Conservation (phyloP, 805 yeast genomes). For the Komagataella mondaviorum region DNA sequence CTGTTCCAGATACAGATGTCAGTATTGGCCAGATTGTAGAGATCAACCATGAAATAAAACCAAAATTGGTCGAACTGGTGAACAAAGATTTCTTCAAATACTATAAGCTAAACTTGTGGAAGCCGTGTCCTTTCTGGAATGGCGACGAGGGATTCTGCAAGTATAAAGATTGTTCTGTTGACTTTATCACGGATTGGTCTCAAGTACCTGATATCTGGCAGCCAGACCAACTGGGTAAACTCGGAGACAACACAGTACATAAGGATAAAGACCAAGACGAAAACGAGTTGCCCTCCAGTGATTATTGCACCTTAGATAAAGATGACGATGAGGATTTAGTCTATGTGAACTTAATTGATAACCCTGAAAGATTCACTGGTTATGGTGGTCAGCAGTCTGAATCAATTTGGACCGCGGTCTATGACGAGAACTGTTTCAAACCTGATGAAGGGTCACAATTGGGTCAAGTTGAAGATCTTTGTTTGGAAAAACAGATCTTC, state of each 20-base stretch:
- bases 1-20: constrained; percentile 8
- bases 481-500: constrained; percentile 80
- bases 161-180: constrained; percentile 82
- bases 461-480: constrained; percentile 25
- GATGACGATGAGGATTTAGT: constrained; percentile 56
- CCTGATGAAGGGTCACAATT: constrained; percentile 7
- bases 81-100: constrained; percentile 74
- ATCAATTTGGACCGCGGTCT: constrained; percentile 87
- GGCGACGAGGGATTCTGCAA: constrained; percentile 71
- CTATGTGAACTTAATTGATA: constrained; percentile 71
- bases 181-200: constrained; percentile 61
- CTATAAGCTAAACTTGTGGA: constrained; percentile 74
- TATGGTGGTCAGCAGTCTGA: constrained; percentile 88
- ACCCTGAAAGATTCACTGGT: constrained; percentile 95
- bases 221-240: constrained; percentile 53
- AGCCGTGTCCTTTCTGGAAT: constrained; percentile 77
- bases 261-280: constrained; percentile 18
- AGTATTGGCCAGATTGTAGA: constrained; percentile 33
- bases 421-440: constrained; percentile 77
- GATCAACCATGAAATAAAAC: constrained; percentile 38
- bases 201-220: constrained; percentile 62
- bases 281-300: constrained; percentile 13
- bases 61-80: constrained; percentile 43
- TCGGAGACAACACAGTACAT: constrained; percentile 22
- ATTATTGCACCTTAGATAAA: constrained; percentile 53